phyloP scores from a whole-genome alignment of 2,329 filamentous ascomycete genomes.

The Trichoderma semiorbis region DNA sequence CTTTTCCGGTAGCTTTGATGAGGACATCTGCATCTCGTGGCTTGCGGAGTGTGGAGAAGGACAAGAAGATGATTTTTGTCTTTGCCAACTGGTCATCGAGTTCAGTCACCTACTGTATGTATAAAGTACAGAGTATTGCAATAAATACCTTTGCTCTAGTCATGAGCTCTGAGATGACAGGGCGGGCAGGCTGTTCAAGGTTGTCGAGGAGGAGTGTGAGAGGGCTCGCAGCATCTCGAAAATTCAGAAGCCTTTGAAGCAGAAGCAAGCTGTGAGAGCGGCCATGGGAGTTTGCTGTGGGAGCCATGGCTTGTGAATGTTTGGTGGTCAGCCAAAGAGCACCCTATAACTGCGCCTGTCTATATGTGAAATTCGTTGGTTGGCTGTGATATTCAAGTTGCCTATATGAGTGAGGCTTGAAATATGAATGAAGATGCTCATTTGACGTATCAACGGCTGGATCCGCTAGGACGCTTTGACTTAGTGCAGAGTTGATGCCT shows the following conservation, averaged over 20 bases:
- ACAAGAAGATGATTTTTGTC: slow-evolving; percentile 69
- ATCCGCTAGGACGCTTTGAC: neutral
- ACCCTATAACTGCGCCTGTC: neutral
- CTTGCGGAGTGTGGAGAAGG: slow-evolving; percentile 69
- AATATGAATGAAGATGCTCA: neutral
- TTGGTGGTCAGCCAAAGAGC: rapidly evolving
- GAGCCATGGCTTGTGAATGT: slow-evolving; percentile 44
- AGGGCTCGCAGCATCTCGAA: slow-evolving; percentile 76
- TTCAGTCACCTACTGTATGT: neutral
- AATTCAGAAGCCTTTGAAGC: slow-evolving; percentile 75
- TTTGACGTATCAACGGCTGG: neutral
- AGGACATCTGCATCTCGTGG: slow-evolving; percentile 65
- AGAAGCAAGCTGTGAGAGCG: slow-evolving; percentile 81
- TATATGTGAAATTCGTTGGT: neutral
- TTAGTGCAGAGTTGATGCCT: neutral
- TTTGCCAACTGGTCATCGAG: slow-evolving; percentile 49
- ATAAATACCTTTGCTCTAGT: slow-evolving; percentile 65
- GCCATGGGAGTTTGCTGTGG: slow-evolving; percentile 60
- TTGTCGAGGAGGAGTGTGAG: slow-evolving; percentile 83
- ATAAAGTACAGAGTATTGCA: neutral
- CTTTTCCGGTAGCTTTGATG: slow-evolving; percentile 60
- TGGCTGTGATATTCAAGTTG: neutral
- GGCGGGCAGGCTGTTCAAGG: slow-evolving; percentile 73
- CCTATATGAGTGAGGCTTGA: neutral
- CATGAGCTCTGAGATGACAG: slow-evolving; percentile 70